Percentiles rank a stretch among this genome's conserved stretches.
Conservation (phyloP, 2,329 filamentous ascomycete species). For the Ophiostoma angusticollis region DNA sequence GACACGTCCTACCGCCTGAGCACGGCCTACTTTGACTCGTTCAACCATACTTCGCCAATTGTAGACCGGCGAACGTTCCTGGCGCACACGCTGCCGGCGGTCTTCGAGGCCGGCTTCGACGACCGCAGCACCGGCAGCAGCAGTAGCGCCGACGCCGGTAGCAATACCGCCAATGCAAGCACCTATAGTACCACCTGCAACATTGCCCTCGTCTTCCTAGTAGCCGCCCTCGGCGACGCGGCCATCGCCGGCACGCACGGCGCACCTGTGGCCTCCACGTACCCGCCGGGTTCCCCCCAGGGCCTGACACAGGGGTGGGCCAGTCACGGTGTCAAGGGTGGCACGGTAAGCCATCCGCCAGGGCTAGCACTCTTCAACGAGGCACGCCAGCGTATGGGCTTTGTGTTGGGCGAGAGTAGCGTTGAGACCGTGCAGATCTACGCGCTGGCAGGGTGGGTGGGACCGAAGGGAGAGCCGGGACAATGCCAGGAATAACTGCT, state of each 20-base stretch:
- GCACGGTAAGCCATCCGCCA: slow-evolving; percentile 35
- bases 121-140: too few relatives aligned
- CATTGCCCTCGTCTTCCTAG: slow-evolving; percentile 41
- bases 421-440: slow-evolving; percentile 48
- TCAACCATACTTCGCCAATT: slow-evolving; percentile 46
- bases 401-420: slow-evolving; percentile 39
- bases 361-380: slow-evolving; percentile 50
- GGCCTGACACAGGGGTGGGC: too few relatives aligned
- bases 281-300: too few relatives aligned
- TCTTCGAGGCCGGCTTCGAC: slow-evolving; percentile 36
- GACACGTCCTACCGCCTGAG: slow-evolving; percentile 37
- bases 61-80: slow-evolving; percentile 44
- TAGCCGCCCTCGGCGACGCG: slow-evolving; percentile 46
- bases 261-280: slow-evolving; percentile 31
- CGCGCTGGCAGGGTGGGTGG: slow-evolving; percentile 38
- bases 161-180: too few relatives aligned
- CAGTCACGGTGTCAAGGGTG: slow-evolving; percentile 42
- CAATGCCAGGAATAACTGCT: background rate
- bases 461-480: background rate
- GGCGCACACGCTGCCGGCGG: slow-evolving; percentile 30
- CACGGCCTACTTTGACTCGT: slow-evolving; percentile 45
- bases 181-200: too few relatives aligned
- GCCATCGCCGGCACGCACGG: slow-evolving; percentile 38
- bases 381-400: slow-evolving; percentile 46
- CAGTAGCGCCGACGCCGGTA: too few relatives aligned